Percentiles rank a stretch among this genome's conserved stretches.
Evolutionary conservation across 352 stramenopile species (phyloP).

Genomic region (Peronospora destructor): DNA sequence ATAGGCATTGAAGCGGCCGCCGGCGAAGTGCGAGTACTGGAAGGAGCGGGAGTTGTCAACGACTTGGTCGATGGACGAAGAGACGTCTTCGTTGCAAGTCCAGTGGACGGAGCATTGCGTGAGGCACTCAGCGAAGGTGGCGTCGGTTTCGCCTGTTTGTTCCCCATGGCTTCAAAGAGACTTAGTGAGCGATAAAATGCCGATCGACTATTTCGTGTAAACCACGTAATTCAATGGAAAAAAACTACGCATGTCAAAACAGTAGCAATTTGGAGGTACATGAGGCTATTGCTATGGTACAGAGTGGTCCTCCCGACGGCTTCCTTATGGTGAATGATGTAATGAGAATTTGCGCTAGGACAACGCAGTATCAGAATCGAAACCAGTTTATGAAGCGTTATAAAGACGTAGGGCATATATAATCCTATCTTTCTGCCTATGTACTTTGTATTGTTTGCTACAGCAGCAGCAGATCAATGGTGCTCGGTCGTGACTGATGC

Average conservation of each 20-base stretch:
- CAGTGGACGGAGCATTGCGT: conserved; percentile 12
- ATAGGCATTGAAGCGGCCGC: conserved; percentile 15
- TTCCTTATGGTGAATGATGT: too few relatives aligned
- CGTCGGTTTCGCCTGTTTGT: conserved; percentile 72
- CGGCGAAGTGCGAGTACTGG: conserved; percentile 10
- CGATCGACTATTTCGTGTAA: too few relatives aligned
- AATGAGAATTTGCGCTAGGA: neutral
- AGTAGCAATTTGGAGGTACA: too few relatives aligned
- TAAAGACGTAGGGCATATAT: conserved; percentile 31
- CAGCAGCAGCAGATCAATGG: conserved; percentile 13
- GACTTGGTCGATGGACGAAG: conserved; percentile 5
- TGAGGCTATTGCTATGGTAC: too few relatives aligned
- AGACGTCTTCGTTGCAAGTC: neutral
- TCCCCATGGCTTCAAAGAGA: conserved; percentile 49
- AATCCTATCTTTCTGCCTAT: conserved; percentile 20
- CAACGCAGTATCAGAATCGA: conserved; percentile 1
- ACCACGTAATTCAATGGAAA: too few relatives aligned
- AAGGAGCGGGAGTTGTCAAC: neutral
- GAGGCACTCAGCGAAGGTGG: conserved; percentile 19
- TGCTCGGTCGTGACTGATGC: conserved; percentile 12
- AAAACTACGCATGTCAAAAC: too few relatives aligned
- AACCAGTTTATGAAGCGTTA: conserved; percentile 3
- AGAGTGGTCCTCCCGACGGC: too few relatives aligned
- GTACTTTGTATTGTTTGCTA: conserved; percentile 15
- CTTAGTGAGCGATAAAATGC: conserved; percentile 19